phyloP scores from a whole-genome alignment of 257 asterid genomes.

The Hygrophila difformis region DNA sequence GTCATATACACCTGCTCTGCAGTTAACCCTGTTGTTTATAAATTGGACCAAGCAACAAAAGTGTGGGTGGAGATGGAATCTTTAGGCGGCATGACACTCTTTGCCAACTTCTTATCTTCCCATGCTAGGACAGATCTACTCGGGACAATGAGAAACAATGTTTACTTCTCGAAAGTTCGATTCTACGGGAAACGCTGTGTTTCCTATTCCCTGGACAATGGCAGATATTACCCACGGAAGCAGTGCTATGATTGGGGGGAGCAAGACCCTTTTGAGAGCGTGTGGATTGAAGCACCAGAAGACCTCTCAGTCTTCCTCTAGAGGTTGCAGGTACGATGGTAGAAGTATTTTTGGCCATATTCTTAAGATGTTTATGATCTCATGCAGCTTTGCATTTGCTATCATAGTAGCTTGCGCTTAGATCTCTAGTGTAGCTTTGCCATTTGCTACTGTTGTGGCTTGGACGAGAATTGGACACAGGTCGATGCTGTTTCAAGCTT shows the following conservation, averaged over 20 bases:
- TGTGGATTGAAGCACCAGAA: constrained; percentile 83
- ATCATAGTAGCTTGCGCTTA: no score
- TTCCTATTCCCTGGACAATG: constrained; percentile 47
- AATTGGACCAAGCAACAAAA: constrained; percentile 44
- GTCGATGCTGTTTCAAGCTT: no score
- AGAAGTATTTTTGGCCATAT: no score
- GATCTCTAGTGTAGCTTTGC: no score
- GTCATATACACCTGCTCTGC: constrained; percentile 67
- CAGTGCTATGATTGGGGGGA: constrained; percentile 76
- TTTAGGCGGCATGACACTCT: constrained; percentile 56
- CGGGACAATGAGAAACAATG: constrained; percentile 64
- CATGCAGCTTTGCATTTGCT: no score
- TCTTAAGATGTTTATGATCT: no score
- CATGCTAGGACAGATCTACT: constrained; percentile 65
- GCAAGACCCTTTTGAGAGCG: constrained; percentile 63
- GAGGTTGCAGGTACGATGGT: no score
- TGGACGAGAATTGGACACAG: no score
- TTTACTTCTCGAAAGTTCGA: constrained; percentile 72
- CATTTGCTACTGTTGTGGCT: no score
- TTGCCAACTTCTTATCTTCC: constrained; percentile 71
- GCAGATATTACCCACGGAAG: constrained; percentile 69
- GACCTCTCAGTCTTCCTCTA: constrained; percentile 48
- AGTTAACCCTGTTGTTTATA: constrained; percentile 63
- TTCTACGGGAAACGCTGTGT: constrained; percentile 73
- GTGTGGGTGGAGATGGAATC: constrained; percentile 58